These are phyloP conservation scores for Trypanosoma caninum DNA, from an alignment of 208 protist species.

Conservation along the genomic window DNA sequence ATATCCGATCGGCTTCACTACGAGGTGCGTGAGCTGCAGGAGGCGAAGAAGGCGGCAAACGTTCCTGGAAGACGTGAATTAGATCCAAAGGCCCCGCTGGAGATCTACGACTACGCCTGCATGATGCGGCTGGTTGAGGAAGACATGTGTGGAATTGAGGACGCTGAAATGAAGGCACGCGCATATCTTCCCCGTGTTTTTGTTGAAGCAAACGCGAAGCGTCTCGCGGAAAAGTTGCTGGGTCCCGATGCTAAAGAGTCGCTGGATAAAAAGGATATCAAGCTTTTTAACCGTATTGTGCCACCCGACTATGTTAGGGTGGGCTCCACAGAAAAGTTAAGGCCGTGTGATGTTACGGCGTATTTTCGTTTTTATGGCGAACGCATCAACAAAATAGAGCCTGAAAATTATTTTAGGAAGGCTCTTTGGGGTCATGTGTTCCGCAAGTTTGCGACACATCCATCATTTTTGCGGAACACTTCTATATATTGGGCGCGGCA, in stretches of 20 bases:
- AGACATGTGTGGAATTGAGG: constrained; percentile 43
- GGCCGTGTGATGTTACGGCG: constrained; percentile 73
- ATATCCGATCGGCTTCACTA: constrained; percentile 50
- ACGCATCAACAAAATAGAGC: constrained; percentile 35
- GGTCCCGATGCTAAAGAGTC: constrained; percentile 17
- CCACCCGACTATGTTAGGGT: constrained; percentile 70
- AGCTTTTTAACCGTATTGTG: constrained; percentile 68
- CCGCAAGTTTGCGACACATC: constrained; percentile 75
- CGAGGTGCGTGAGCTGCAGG: constrained; percentile 54
- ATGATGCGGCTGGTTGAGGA: constrained; percentile 90
- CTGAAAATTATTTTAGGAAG: constrained; percentile 54
- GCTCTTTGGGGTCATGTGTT: constrained; percentile 76
- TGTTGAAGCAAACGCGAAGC: constrained; percentile 47
- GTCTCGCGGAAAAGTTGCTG: constrained; percentile 50
- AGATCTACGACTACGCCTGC: constrained; percentile 76
- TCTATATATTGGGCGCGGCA: constrained; percentile 87
- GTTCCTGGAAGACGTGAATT: constrained; percentile 73
- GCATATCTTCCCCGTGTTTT: constrained; percentile 63
- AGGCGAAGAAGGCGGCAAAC: constrained; percentile 46
- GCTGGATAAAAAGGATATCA: constrained; percentile 79
- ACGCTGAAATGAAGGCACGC: constrained; percentile 77
- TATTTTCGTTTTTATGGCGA: constrained; percentile 81
- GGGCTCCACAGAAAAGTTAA: constrained; percentile 73
- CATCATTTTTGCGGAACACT: constrained; percentile 57
- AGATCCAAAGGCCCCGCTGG: constrained; percentile 55